A percentile compares a stretch with the other conserved stretches of the same genome.
Evolutionary conservation across 495 filamentous ascomycete genomes (phyloP).

Genomic region (Lasiosphaeriaceae sp.): DNA sequence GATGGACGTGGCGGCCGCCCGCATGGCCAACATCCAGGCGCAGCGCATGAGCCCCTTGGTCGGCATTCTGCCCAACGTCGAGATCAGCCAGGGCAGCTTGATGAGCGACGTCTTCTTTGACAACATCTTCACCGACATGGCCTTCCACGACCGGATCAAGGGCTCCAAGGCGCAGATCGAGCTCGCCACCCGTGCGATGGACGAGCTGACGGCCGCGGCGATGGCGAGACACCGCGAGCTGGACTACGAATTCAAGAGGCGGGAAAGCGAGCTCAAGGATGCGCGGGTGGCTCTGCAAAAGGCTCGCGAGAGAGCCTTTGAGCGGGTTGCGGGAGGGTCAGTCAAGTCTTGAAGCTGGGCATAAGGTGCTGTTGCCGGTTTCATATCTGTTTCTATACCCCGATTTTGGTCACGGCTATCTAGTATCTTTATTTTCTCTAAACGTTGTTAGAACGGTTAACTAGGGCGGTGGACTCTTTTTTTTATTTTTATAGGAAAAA

Average conservation of each 20-base stretch:
- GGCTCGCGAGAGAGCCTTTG: conserved; percentile 7
- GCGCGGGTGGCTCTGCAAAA: conserved; percentile 37
- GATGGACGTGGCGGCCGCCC: conserved; percentile 16
- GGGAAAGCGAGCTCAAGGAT: conserved; percentile 24
- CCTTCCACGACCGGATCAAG: conserved; percentile 44
- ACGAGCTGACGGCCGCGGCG: conserved; percentile 15
- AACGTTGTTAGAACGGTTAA: no score
- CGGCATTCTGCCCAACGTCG: conserved; percentile 23
- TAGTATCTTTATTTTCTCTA: no score
- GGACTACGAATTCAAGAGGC: conserved; percentile 17
- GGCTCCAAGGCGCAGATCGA: conserved; percentile 27
- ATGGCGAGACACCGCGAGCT: conserved; percentile 17
- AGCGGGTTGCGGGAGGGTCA: background rate
- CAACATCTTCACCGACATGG: conserved; percentile 46
- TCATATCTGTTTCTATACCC: no score
- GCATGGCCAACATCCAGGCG: conserved; percentile 27
- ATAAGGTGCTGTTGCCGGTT: no score
- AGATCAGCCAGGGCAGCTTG: conserved; percentile 34
- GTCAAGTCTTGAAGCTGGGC: background rate
- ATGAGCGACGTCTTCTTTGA: conserved; percentile 45
- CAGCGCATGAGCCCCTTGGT: conserved; percentile 33
- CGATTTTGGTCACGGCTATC: no score
- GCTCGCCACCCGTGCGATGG: conserved; percentile 21
- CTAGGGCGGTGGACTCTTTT: no score
- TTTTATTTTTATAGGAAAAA: no score